These are phyloP conservation scores for Albizia julibrissin DNA, from an alignment of 306 rosid species.

Conservation along the genomic window DNA sequence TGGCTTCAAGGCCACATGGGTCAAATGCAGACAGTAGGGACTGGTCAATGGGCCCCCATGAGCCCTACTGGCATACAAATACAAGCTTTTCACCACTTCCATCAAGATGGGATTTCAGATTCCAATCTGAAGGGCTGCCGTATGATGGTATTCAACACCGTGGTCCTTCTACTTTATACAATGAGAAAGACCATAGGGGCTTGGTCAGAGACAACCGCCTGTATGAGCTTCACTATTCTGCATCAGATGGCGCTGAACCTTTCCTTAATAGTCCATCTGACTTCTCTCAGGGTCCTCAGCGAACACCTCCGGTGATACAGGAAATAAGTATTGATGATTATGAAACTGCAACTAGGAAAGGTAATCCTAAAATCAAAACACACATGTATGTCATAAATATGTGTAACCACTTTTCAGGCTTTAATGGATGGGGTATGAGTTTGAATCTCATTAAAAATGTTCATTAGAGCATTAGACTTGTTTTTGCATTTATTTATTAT, in stretches of 20 bases:
- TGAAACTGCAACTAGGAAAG: constrained; percentile 62
- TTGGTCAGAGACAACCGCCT: constrained; percentile 79
- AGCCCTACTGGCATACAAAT: constrained; percentile 93
- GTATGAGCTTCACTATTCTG: constrained; percentile 69
- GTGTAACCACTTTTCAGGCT: neutral
- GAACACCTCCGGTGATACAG: constrained; percentile 81
- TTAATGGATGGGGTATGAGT: neutral
- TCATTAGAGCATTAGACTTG: neutral
- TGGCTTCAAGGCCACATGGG: constrained; percentile 99
- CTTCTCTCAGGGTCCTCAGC: constrained; percentile 57
- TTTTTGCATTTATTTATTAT: neutral
- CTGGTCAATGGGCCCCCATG: constrained; percentile 88
- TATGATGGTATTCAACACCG: constrained; percentile 58
- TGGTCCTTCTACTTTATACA: constrained; percentile 72
- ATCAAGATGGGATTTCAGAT: constrained; percentile 79
- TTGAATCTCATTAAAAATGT: neutral
- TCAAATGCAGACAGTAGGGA: constrained; percentile 83
- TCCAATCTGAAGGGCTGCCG: constrained; percentile 73
- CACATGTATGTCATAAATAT: neutral
- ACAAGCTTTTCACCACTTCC: constrained; percentile 84
- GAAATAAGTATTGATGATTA: constrained; percentile 78
- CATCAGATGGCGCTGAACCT: constrained; percentile 74
- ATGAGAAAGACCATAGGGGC: constrained; percentile 64
- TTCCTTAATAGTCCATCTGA: constrained; percentile 78
- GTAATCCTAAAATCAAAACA: constrained; percentile 40